Evolutionary conservation across 75 land plant species (phyloP).

Genomic region (Adiantum capillusveneris): DNA sequence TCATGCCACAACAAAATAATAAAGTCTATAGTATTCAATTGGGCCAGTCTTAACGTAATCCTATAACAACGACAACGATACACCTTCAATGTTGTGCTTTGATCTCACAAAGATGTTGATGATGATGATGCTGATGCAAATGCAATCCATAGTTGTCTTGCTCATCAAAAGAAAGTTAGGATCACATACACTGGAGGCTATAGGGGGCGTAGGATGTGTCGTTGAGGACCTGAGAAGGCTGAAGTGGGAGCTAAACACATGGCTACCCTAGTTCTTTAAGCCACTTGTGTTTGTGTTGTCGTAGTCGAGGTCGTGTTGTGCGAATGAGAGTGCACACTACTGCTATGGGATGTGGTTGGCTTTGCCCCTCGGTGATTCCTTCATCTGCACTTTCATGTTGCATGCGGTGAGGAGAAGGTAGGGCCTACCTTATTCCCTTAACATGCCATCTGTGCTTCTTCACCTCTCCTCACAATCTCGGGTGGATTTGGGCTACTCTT

Average conservation of each 20-base stretch:
- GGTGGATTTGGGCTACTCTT: neutral
- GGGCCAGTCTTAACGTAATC: too few species aligned
- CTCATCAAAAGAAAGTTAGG: too few species aligned
- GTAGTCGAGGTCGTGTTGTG: neutral
- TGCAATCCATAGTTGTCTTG: too few species aligned
- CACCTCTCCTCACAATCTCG: slow-evolving; percentile 1
- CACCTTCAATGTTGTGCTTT: too few species aligned
- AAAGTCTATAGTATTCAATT: too few species aligned
- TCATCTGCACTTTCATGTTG: neutral
- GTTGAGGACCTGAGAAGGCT: neutral
- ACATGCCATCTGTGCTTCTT: neutral
- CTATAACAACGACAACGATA: too few species aligned
- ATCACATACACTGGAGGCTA: too few species aligned
- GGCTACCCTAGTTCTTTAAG: neutral
- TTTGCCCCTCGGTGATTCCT: neutral
- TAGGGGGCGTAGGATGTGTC: neutral
- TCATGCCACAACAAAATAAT: too few species aligned
- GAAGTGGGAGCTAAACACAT: neutral
- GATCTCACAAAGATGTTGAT: too few species aligned
- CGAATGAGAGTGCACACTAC: neutral
- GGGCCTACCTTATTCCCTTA: neutral
- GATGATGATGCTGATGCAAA: too few species aligned
- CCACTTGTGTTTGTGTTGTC: neutral
- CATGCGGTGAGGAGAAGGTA: neutral
- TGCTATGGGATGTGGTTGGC: neutral